Percentiles rank a stretch among this genome's conserved stretches.
These are phyloP conservation scores for Tylopilus balloui DNA, from an alignment of 768 basidiomycete genomes.

Conservation along the genomic window DNA sequence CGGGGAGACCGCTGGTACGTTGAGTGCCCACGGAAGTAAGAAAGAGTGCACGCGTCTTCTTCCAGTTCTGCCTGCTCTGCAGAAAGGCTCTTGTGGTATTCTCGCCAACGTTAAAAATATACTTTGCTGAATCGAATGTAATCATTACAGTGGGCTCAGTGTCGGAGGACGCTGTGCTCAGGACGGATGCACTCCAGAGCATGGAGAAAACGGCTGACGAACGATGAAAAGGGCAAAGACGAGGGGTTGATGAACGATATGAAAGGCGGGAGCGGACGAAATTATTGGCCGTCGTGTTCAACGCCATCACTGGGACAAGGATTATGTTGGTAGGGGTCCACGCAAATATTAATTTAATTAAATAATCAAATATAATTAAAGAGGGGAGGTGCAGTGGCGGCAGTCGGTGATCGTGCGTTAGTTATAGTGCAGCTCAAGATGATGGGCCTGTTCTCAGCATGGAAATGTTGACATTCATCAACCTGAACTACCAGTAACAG, in stretches of 20 bases:
- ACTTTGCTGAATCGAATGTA: constrained; percentile 73
- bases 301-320: too few relatives aligned
- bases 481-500: too few relatives aligned
- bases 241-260: constrained; percentile 7
- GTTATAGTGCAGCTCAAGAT: too few relatives aligned
- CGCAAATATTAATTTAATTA: too few relatives aligned
- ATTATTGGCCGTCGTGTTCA: too few relatives aligned
- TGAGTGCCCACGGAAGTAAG: constrained; percentile 61
- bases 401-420: too few relatives aligned
- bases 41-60: constrained; percentile 66
- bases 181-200: constrained; percentile 62
- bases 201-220: constrained; percentile 28
- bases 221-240: constrained; percentile 15
- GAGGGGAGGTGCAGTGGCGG: too few relatives aligned
- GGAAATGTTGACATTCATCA: too few relatives aligned
- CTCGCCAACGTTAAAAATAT: constrained; percentile 86
- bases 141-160: constrained; percentile 76
- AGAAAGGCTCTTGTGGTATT: constrained; percentile 70
- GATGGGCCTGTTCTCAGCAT: too few relatives aligned
- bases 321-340: too few relatives aligned
- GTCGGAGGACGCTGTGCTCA: constrained; percentile 62
- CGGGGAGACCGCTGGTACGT: constrained; percentile 67
- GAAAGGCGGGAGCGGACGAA: too few relatives aligned
- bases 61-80: constrained; percentile 63
- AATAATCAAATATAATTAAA: too few relatives aligned